Evolutionary conservation across 208 protist genomes (phyloP).

Genomic region (Trypanosoma brucei): DNA sequence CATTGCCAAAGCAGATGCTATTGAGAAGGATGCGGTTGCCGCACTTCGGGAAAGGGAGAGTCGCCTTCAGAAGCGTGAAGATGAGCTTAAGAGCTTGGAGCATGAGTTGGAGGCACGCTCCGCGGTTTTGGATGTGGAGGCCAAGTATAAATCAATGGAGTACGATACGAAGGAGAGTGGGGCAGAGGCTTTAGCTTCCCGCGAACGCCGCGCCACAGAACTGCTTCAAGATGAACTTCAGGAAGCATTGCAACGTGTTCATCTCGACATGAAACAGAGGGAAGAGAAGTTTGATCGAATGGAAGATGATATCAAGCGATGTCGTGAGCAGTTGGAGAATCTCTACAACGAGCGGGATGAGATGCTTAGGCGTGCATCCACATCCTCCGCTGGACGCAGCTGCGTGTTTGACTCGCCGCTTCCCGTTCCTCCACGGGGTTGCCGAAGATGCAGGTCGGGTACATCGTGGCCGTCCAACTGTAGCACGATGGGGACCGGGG

Average conservation of each 20-base stretch:
- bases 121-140: background rate
- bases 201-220: slow-evolving; percentile 32
- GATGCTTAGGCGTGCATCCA: slow-evolving; percentile 25
- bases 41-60: slow-evolving; percentile 13
- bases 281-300: slow-evolving; percentile 24
- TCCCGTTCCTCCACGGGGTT: no score
- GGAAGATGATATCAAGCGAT: slow-evolving; percentile 30
- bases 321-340: slow-evolving; percentile 33
- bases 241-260: slow-evolving; percentile 23
- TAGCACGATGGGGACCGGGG: no score
- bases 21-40: slow-evolving; percentile 2
- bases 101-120: slow-evolving; percentile 8
- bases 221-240: slow-evolving; percentile 40
- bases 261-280: slow-evolving; percentile 23
- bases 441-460: no score
- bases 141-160: slow-evolving; percentile 12
- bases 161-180: slow-evolving; percentile 28
- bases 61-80: slow-evolving; percentile 18
- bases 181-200: slow-evolving; percentile 32
- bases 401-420: no score
- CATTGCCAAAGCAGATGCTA: slow-evolving; percentile 10
- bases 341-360: slow-evolving; percentile 26
- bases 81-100: slow-evolving; percentile 13
- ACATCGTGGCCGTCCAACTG: no score
- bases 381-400: slow-evolving; percentile 4